Percentiles rank a stretch among this genome's conserved stretches.
Evolutionary conservation across 2,329 filamentous ascomycete species (phyloP).

Genomic region (Lachnellula arida): DNA sequence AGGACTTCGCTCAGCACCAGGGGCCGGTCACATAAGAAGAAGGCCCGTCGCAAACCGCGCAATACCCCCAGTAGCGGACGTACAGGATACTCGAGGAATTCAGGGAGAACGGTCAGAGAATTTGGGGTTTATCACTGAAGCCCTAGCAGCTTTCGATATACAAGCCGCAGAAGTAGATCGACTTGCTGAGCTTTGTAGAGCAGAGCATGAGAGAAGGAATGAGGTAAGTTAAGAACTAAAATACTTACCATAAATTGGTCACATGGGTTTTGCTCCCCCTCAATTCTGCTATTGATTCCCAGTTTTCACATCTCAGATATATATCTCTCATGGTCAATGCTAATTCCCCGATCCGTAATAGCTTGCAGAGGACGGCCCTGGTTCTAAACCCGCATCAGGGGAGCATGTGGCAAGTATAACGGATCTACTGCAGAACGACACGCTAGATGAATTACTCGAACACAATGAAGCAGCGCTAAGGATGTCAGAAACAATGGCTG

Average conservation of each 20-base stretch:
- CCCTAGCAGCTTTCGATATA: background rate
- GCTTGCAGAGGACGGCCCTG: background rate
- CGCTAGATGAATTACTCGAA: background rate
- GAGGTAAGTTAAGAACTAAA: too few relatives aligned
- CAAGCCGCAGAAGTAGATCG: too few relatives aligned
- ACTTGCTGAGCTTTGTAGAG: too few relatives aligned
- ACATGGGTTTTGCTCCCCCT: too few relatives aligned
- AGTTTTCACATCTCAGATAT: too few relatives aligned
- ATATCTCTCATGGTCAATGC: too few relatives aligned
- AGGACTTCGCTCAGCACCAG: background rate
- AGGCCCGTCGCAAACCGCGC: background rate
- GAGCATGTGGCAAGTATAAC: background rate
- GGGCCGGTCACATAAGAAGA: background rate
- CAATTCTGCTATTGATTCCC: too few relatives aligned
- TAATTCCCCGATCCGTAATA: background rate
- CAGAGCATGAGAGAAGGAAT: too few relatives aligned
- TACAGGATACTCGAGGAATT: background rate
- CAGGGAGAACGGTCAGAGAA: background rate
- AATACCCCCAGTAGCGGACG: background rate
- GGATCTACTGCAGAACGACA: background rate
- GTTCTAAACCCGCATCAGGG: background rate
- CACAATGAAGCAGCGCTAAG: background rate
- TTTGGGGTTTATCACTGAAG: background rate
- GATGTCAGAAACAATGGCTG: background rate
- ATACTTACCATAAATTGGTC: too few relatives aligned